Evolutionary conservation across 202 grass and related monocot genomes (phyloP), one percentile per base, ranked within the genome.

Genomic region (Tripidium arundinaceum): DNA sequence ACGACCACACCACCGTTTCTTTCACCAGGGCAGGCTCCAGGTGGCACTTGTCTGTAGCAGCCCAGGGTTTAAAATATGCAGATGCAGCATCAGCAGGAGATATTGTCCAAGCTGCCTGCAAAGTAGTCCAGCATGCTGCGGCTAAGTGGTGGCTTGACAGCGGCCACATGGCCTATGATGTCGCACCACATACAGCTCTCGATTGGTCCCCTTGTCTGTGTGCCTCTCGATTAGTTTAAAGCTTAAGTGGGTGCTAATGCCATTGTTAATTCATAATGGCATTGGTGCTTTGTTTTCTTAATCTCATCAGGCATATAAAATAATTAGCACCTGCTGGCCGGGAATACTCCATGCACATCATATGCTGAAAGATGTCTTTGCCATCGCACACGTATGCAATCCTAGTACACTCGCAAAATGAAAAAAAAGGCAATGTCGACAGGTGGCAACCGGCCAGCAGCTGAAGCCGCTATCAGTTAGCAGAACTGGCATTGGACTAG

Each of bases 81-180:
- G 60, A 68, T 52, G 67, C 76, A 52, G 87, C 83, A 82, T 82
- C 83, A 24, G 54, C 70, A 78, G 87, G 87, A 85, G 83, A 85
- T 72, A 72, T 55, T 65, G 43, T 70, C 54, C 76, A 76, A 64
- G n/a, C n/a, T n/a, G n/a, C n/a, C n/a, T n/a, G n/a, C n/a, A n/a
- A n/a, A n/a, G n/a, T n/a, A 55, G 52, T 57, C 52, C 52, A 4
- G n/a, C 43, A 5, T 73, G 24, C 64, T 72, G 66, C 6, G 1
- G 67, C 77, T 67, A 61, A 54, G 60, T 89, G 83, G 49, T 89
- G 83, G 78, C 67, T 52, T 89, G 78, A 82, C 78, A 85, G 16
- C 60, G 60, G 59, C 72, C 83, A 85, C 83, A 85, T 61, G 74
- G 40, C 87, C 67, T 50, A 68, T 85, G 66, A 28, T 26, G 5